phyloP scores from a whole-genome alignment of 257 asterid genomes.

The Ilex asprella region DNA sequence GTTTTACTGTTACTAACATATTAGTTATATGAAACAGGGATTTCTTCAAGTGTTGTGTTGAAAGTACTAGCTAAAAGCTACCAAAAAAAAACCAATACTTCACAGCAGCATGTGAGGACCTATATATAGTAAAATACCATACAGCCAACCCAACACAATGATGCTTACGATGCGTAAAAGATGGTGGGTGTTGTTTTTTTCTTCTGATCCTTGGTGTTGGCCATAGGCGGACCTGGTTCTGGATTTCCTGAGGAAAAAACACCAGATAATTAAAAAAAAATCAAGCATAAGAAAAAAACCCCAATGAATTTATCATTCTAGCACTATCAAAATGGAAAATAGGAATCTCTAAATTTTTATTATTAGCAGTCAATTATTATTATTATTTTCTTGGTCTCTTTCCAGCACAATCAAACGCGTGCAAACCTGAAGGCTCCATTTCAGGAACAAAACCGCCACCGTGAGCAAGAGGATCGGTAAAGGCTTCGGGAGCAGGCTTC shows the following conservation, averaged over 20 bases:
- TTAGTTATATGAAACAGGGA: no score
- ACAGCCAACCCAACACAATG: background rate
- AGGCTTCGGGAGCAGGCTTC: conserved; percentile 64
- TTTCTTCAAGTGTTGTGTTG: no score
- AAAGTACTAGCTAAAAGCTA: no score
- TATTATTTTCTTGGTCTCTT: background rate
- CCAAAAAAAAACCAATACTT: no score
- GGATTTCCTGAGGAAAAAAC: conserved; percentile 32
- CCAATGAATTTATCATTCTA: background rate
- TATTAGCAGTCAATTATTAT: no score
- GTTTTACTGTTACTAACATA: no score
- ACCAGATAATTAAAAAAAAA: background rate
- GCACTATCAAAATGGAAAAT: background rate
- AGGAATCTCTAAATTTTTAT: background rate
- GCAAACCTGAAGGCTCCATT: conserved; percentile 64
- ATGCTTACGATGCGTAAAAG: conserved; percentile 77
- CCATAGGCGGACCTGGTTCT: conserved; percentile 28
- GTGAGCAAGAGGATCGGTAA: conserved; percentile 60
- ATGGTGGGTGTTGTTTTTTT: conserved; percentile 49
- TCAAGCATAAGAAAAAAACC: background rate
- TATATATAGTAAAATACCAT: no score
- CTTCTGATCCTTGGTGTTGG: conserved; percentile 46
- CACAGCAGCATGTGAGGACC: no score
- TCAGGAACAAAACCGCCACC: conserved; percentile 97
- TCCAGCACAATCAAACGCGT: background rate